Conservation (phyloP, 2,329 filamentous ascomycete species). For the Coccinonectria pachysandricola region DNA sequence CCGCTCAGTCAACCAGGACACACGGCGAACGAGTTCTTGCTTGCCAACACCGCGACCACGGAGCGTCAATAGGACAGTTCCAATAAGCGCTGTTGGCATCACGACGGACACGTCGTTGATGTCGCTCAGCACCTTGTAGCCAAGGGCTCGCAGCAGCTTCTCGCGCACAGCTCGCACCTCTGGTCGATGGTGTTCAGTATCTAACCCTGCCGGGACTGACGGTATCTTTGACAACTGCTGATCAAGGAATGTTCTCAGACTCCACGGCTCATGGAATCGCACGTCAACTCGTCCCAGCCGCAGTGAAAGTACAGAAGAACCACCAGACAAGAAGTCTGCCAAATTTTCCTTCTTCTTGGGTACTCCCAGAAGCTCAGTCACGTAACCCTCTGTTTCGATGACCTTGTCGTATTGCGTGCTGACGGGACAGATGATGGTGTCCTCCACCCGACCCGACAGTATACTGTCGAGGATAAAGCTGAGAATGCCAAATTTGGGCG, state of each 20-base stretch:
- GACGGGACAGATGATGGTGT: constrained; percentile 89
- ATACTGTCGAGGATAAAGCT: constrained; percentile 87
- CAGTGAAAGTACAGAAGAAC: constrained; percentile 76
- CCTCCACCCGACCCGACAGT: constrained; percentile 75
- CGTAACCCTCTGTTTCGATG: constrained; percentile 94
- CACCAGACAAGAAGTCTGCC: constrained; percentile 73
- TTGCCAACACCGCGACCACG: constrained; percentile 87
- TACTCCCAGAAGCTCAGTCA: constrained; percentile 83
- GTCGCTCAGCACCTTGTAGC: constrained; percentile 84
- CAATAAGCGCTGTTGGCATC: constrained; percentile 94
- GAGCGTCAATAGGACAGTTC: constrained; percentile 83
- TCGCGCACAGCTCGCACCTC: constrained; percentile 48
- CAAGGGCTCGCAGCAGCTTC: constrained; percentile 72
- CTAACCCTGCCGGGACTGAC: constrained; percentile 28
- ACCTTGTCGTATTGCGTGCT: constrained; percentile 99
- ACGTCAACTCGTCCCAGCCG: constrained; percentile 89
- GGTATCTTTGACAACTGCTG: constrained; percentile 56
- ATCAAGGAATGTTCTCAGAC: constrained; percentile 68
- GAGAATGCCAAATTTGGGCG: constrained; percentile 92
- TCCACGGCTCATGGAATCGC: constrained; percentile 95
- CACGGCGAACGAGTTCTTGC: constrained; percentile 69
- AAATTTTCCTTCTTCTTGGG: constrained; percentile 95
- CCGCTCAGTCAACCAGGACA: constrained; percentile 80
- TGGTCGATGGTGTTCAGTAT: constrained; percentile 35
- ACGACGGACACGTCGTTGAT: constrained; percentile 96